Conservation (phyloP, 345 rosid genomes). For the Psidium friedrichsthalianum region DNA sequence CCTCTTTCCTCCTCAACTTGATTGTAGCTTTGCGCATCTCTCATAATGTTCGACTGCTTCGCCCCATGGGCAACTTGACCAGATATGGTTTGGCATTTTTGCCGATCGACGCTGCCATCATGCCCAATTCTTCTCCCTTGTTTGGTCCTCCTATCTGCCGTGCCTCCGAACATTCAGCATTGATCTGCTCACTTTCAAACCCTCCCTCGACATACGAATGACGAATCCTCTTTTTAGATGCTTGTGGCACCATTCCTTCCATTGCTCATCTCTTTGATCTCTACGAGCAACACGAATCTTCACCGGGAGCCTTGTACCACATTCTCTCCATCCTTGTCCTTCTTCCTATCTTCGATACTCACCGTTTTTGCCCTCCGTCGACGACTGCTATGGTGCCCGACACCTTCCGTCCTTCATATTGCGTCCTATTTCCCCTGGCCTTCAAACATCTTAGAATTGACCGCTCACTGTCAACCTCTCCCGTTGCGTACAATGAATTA, state of each 20-base stretch:
- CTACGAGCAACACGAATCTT: not conserved
- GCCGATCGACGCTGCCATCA: not conserved
- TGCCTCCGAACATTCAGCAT: not conserved
- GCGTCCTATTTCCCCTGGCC: not conserved
- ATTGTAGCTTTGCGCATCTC: not conserved
- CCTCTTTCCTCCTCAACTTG: not conserved
- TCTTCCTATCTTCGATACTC: not conserved
- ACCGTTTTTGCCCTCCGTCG: not conserved
- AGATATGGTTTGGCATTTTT: not conserved
- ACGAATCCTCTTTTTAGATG: not conserved
- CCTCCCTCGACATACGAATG: not conserved
- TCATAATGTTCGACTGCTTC: not conserved
- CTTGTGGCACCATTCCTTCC: not conserved
- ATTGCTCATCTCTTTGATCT: not conserved
- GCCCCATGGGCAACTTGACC: not conserved
- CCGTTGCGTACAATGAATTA: not conserved
- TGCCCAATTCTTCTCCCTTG: too few relatives aligned
- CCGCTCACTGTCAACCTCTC: not conserved
- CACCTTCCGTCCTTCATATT: not conserved
- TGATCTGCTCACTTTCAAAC: not conserved
- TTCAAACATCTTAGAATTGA: not conserved
- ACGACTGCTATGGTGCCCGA: not conserved
- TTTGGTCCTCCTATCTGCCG: not conserved
- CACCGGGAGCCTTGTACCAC: not conserved
- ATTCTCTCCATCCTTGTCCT: not conserved